These are phyloP conservation scores for Cordyceps farinosa DNA, from an alignment of 2,329 filamentous ascomycete genomes.

Conservation along the genomic window DNA sequence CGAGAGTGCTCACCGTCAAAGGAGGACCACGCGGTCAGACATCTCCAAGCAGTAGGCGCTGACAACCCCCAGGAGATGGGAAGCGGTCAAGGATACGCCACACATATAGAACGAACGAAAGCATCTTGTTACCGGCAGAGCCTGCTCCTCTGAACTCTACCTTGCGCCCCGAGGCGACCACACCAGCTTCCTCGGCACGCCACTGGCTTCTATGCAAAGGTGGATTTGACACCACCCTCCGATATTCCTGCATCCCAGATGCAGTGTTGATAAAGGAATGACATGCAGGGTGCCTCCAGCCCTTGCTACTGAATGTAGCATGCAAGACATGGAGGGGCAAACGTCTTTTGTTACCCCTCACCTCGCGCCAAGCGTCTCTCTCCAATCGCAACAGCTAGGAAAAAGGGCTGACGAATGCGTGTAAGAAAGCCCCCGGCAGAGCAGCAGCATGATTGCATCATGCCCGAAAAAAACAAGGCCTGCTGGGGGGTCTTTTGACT, in stretches of 20 bases:
- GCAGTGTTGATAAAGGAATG: not conserved
- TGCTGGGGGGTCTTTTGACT: not conserved
- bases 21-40: constrained; percentile 1
- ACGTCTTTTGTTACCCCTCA: not conserved
- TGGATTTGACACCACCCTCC: not conserved
- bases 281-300: constrained; percentile 1
- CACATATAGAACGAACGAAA: constrained; percentile 8
- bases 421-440: not conserved
- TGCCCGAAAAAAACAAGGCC: not conserved
- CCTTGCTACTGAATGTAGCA: not conserved
- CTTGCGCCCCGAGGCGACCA: not conserved
- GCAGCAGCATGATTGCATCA: constrained; percentile 6
- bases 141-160: not conserved
- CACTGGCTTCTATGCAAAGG: not conserved
- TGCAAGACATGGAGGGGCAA: not conserved
- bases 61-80: not conserved
- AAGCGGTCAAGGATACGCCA: constrained; percentile 10
- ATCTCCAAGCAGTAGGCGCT: not conserved
- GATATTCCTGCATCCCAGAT: not conserved
- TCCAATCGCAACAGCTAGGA: not conserved
- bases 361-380: not conserved
- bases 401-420: not conserved
- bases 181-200: not conserved
- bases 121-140: constrained; percentile 1
- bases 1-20: not conserved